Base-by-base conservation (phyloP, 2,329 filamentous ascomycete genomes). In the Fusarium sp. region DNA sequence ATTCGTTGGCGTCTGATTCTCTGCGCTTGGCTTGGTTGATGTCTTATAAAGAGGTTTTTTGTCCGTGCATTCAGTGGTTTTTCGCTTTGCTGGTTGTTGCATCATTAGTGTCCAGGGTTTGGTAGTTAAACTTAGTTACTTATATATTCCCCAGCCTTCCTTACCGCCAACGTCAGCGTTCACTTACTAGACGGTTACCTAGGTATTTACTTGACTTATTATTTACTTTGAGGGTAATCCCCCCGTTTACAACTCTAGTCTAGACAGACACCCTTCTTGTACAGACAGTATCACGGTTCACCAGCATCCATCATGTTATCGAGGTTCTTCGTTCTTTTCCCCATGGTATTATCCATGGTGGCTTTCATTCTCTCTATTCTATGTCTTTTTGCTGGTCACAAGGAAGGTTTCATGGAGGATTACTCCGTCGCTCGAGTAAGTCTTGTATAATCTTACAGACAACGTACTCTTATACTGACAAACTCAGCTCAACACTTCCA, bases 391-490 rank as follows among this genome's bases (percentile, higher is more conserved):
- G 77, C 81, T 33, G 81, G 81, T 15, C 77, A 77, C 41, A 73
- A 81, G 41, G 67, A 78, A 57, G 80, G 80, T 2, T 81, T 82
- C 56, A 79, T 83, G 77, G 81, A 83, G 59, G 79, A 82, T 38
- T 82, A 81, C 68, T 80, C 78, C 53, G 70, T 83, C 44, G 72
- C 80, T 38, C 75, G 81, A 62, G 80, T 82, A 69, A 59, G 79
- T 68, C 33, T n/a, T 2, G 33, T 8, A 18, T 7, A 15, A 7
- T 16, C 9, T 2, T 23, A 2, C 18, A 23, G 2, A 10, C 3
- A 11, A 4, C 4, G 2, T 31, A 28, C 23, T 23, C 11, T 13
- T 15, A n/a, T 12, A 37, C 62, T 66, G 26, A 68, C 54, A 30
- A 36, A 10, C 16, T 9, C 10, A 81, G 80, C 65, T 82, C 26